Conservation (phyloP, 805 yeast species). For the Novakomyces olei region DNA sequence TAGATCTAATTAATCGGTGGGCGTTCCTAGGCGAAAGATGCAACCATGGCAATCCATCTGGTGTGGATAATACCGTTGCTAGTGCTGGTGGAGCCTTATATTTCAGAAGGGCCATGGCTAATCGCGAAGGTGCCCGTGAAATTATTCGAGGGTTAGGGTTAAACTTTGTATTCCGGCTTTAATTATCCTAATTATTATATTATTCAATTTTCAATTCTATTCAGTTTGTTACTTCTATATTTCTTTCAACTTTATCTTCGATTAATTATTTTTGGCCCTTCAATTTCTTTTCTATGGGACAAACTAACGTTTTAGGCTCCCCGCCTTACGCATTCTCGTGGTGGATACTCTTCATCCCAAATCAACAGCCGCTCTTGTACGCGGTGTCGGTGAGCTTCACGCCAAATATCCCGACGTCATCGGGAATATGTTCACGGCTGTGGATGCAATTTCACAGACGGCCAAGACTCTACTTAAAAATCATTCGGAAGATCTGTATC, state of each 20-base stretch:
- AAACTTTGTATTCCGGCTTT: too few species aligned
- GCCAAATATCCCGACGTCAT: conserved; percentile 32
- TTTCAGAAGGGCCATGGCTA: conserved; percentile 34
- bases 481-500: conserved; percentile 16
- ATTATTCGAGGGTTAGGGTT: too few species aligned
- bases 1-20: conserved; percentile 58
- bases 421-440: conserved; percentile 43
- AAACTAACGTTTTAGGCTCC: too few species aligned
- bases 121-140: conserved; percentile 7
- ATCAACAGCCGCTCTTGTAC: conserved; percentile 64
- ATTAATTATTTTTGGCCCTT: too few species aligned
- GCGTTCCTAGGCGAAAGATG: conserved; percentile 85
- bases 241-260: too few species aligned
- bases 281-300: too few species aligned
- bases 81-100: conserved; percentile 89
- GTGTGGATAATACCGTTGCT: conserved; percentile 91
- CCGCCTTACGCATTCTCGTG: conserved; percentile 47
- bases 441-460: conserved; percentile 49
- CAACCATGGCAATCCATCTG: conserved; percentile 90
- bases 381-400: conserved; percentile 40
- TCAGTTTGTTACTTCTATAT: too few species aligned
- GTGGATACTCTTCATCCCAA: conserved; percentile 79
- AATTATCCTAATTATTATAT: too few species aligned
- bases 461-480: conserved; percentile 39
- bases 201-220: too few species aligned